Base-by-base conservation (phyloP, 495 filamentous ascomycete species). In the Hypoxylon fuscum region DNA sequence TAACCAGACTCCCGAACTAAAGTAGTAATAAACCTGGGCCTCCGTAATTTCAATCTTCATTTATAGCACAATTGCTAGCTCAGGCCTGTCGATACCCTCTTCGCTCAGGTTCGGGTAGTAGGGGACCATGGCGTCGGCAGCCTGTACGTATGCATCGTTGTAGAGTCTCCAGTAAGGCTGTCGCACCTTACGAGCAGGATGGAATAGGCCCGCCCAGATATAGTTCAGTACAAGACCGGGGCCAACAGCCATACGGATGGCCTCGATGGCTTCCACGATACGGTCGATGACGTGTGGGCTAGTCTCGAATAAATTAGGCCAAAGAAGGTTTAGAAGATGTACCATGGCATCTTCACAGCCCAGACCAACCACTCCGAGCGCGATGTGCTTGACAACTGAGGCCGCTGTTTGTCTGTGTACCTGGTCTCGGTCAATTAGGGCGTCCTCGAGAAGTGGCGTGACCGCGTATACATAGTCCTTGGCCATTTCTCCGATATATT, bases 401-500 rank as follows among this genome's bases (percentile, higher is more conserved):
- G 95, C 95, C 2, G 96, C 95, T 1, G 96, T 98, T 72, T 99
- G 96, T 14, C 96, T 88, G 76, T 99, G 96, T 5, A 99, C 96
- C 77, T 99, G 96, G 74, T 99, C 96, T 41, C 96, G 88, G 75
- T 99, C 96, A 76, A 96, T 96, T 50, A 99, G 87, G 2, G 96
- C 96, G 71, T 99, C 96, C 72, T 98, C 95, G 6, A 99, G 88
- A 12, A 99, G 80, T n/a, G 96, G 95, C 12, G 92, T 97, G 25
- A 98, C 90, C 8, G 96, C 96, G 72, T 98, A 99, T 75, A 98
- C 93, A 74, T 99, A 99, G 74, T 99, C 96, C 76, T 97, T 98
- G 57, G 92, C 93, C 96, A 99, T 97, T 76, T 99, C 95, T 47
- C 95, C 95, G 71, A 98, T 98, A 77, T 98, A 98, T 66, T 98